These are phyloP conservation scores for Lanmaoa pseudosensibilis DNA, from an alignment of 768 basidiomycete species.

Conservation along the genomic window DNA sequence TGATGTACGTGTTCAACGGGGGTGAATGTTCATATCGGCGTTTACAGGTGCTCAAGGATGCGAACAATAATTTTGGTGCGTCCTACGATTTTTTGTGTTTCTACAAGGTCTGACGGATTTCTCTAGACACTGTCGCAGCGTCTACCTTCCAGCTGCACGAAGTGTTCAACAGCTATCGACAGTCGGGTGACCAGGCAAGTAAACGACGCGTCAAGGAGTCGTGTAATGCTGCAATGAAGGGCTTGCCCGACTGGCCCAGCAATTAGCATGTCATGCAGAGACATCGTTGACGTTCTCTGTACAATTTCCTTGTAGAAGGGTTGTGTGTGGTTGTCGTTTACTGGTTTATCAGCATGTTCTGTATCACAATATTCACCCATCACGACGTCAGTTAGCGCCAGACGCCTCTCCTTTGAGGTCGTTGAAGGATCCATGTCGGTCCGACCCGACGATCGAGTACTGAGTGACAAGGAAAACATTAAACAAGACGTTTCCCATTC, in stretches of 20 bases:
- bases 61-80: conserved; percentile 52
- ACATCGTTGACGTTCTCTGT: background rate
- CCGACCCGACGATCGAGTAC: background rate
- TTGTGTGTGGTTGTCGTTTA: background rate
- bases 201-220: conserved; percentile 77
- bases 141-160: conserved; percentile 77
- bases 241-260: conserved; percentile 73
- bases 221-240: conserved; percentile 69
- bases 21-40: background rate
- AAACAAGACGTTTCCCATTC: background rate
- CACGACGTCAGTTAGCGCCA: background rate
- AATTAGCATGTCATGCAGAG: conserved; percentile 14
- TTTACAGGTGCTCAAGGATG: conserved; percentile 54
- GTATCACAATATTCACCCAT: background rate
- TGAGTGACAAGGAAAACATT: background rate
- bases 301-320: background rate
- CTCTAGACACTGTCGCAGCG: conserved; percentile 52
- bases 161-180: conserved; percentile 69
- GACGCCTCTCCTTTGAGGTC: too few relatives aligned
- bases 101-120: background rate
- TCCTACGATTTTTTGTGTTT: background rate
- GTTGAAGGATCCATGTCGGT: too few relatives aligned
- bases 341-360: conserved; percentile 8
- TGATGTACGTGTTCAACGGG: background rate
- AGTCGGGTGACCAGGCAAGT: conserved; percentile 68